Base-by-base conservation (phyloP, 768 basidiomycete genomes). In the Collybia sordida region DNA sequence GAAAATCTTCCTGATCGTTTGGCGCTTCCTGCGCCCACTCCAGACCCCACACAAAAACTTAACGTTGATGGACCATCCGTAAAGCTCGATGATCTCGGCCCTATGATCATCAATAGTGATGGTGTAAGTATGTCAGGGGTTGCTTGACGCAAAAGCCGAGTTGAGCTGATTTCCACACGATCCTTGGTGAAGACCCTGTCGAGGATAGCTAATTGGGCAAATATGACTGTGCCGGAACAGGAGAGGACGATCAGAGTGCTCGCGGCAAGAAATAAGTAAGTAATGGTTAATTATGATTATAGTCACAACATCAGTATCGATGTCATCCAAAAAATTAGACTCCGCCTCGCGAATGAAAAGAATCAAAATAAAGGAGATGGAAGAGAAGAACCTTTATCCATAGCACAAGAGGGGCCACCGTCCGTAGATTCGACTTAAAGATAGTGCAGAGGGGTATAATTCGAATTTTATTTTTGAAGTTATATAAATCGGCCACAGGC, bases 21-120 rank as follows among this genome's bases (percentile, higher is more conserved):
- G 39, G 17, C 48, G 28, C 17, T 39, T 25, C 12, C 23, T 37
- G 3, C 47, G 51, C 6, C 21, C 27, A 27, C 43, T 6, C 17
- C 15, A 14, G 53, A 54, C 1, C 46, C 49, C 43, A 45, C 49
- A n/a, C n/a, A 38, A 6, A 49, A 51, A 14, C 27, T 54, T 21
- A 37, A 40, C 23, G 43, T 54, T 40, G 61, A 54, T 8, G 54
- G 61, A 27, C 59, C 59, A 6, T 52, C 71, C 2, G 64, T 83
- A 43, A 81, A 74, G 61, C 64, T 86, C 5, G 83, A 86, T 51
- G 72, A 70, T 17, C 71, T 87, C 11, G 85, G 84, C 1, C 85
- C 85, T 1, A 75, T 87, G 72, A 81, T 88, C 38, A 82, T 86
- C 35, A 86, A 86, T 60, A 77, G 68, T 36, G 79, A 88, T 67